Evolutionary conservation across 768 basidiomycete genomes (phyloP).

Genomic region (Mycena amicta): DNA sequence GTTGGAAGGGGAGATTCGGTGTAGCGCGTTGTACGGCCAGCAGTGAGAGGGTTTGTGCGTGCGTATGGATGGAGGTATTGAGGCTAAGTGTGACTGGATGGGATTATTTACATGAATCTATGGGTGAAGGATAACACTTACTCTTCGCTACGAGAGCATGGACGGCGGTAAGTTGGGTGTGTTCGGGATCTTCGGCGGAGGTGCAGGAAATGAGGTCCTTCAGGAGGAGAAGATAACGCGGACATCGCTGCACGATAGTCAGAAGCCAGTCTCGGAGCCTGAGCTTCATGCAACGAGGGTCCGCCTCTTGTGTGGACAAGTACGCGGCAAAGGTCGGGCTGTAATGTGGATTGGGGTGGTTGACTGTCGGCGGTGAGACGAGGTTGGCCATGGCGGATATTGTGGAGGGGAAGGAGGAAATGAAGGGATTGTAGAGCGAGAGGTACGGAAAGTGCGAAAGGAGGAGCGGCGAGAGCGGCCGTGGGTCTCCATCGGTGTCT

Average conservation of each 20-base stretch:
- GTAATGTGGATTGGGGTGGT: conserved; percentile 42
- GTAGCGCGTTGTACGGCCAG: conserved; percentile 82
- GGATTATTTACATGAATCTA: neutral
- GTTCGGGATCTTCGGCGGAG: conserved; percentile 65
- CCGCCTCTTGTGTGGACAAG: conserved; percentile 63
- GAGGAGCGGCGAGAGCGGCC: conserved; percentile 58
- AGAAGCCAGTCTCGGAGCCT: conserved; percentile 84
- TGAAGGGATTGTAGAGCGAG: conserved; percentile 83
- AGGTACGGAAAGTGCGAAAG: conserved; percentile 86
- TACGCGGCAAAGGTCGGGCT: conserved; percentile 64
- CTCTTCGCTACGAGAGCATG: conserved; percentile 77
- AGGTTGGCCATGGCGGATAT: conserved; percentile 60
- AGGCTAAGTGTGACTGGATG: conserved; percentile 73
- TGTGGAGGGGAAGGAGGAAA: conserved; percentile 74
- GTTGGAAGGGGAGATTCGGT: conserved; percentile 71
- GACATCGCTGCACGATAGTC: conserved; percentile 86
- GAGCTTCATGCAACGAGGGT: conserved; percentile 72
- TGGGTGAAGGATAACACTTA: conserved; percentile 32
- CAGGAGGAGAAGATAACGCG: conserved; percentile 80
- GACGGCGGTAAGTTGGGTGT: conserved; percentile 58
- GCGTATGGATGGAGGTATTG: conserved; percentile 77
- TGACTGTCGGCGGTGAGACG: conserved; percentile 44
- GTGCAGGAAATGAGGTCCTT: conserved; percentile 80
- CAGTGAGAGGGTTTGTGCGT: conserved; percentile 74
- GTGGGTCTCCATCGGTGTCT: conserved; percentile 28